Base-by-base conservation (phyloP, 345 rosid genomes). In the Gossypium longicalyx region DNA sequence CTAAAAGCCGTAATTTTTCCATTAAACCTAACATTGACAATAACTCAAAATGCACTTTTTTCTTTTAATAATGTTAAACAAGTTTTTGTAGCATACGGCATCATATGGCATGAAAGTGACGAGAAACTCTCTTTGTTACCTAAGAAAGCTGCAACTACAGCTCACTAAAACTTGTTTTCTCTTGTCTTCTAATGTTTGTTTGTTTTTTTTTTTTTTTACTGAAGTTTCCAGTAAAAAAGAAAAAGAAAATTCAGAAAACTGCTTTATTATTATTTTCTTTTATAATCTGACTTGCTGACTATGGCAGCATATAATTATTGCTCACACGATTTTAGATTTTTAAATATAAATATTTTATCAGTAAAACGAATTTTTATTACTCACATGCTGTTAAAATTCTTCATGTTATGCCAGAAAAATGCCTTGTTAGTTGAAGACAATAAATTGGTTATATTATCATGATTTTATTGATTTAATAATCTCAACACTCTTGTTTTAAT, bases 21-120 rank as follows among this genome's bases (percentile, higher is more conserved):
- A 20, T 12, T 6, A n/a, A 45, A 66, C 70, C 70, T 64, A 64
- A n/a, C 69, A 9, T 43, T n/a, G 69, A 41, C 69, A 41, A 64
- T 10, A 64, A n/a, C 23, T 61, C 70, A 12, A 43, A 10, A 4
- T 6, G 29, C 48, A 2, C 23, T 38, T 64, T 64, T 34, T 34
- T 64, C 49, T 2, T 45, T 34, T 34, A 34, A 34, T 34, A 34
- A 34, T 34, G 7, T 34, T 34, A 58, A 27, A 62, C 44, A n/a
- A 67, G 16, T 22, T 2, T 15, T 51, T 51, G 44, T 22, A 51
- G 44, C 72, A 69, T 5, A 52, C 47, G 73, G 73, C 73, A 49
- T n/a, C 25, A 9, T 17, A 27, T 22, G 54, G 71, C 56, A 27
- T 9, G 60, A 69, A 69, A 69, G 20, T 52, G 60, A 69, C 72